Conservation (phyloP, 805 yeast genomes). For the Clavispora vitiphila region DNA sequence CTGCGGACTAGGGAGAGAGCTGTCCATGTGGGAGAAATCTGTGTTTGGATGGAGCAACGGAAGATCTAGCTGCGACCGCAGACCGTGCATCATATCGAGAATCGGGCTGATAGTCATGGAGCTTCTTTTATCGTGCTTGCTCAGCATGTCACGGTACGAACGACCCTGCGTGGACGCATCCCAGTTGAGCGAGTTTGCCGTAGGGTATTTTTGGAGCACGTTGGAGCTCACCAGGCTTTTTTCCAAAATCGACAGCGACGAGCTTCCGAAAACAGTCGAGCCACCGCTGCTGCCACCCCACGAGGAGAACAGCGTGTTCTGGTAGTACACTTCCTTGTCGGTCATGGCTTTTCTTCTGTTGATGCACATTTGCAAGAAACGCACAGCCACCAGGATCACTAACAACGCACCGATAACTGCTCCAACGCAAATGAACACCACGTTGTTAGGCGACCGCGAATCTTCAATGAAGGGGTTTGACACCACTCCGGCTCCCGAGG, state of each 20-base stretch:
- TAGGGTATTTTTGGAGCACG: slow-evolving; percentile 10
- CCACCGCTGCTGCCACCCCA: slow-evolving; percentile 2
- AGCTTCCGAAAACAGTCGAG: slow-evolving; percentile 8
- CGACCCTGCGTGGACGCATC: slow-evolving; percentile 22
- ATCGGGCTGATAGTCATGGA: slow-evolving; percentile 54
- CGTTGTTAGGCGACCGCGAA: slow-evolving; percentile 25
- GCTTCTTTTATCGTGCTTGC: slow-evolving; percentile 22
- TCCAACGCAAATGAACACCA: slow-evolving; percentile 43
- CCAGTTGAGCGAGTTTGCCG: slow-evolving; percentile 6
- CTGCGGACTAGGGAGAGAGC: not conserved
- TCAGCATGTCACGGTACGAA: slow-evolving; percentile 24
- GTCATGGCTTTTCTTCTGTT: slow-evolving; percentile 20
- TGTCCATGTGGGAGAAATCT: not conserved
- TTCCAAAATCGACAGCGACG: slow-evolving; percentile 21
- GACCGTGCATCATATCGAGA: slow-evolving; percentile 27
- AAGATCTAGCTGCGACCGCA: slow-evolving; percentile 10
- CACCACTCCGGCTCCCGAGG: slow-evolving; percentile 1
- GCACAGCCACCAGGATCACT: slow-evolving; percentile 14
- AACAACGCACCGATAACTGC: slow-evolving; percentile 23
- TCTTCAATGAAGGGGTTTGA: slow-evolving; percentile 17
- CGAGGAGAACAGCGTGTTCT: slow-evolving; percentile 12
- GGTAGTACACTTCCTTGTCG: slow-evolving; percentile 30
- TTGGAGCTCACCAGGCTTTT: slow-evolving; percentile 15
- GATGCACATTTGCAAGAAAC: slow-evolving; percentile 16
- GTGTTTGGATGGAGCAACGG: slow-evolving; percentile 8